Base-by-base conservation (phyloP, 2,329 filamentous ascomycete genomes). In the Trichothecium sympodiale region DNA sequence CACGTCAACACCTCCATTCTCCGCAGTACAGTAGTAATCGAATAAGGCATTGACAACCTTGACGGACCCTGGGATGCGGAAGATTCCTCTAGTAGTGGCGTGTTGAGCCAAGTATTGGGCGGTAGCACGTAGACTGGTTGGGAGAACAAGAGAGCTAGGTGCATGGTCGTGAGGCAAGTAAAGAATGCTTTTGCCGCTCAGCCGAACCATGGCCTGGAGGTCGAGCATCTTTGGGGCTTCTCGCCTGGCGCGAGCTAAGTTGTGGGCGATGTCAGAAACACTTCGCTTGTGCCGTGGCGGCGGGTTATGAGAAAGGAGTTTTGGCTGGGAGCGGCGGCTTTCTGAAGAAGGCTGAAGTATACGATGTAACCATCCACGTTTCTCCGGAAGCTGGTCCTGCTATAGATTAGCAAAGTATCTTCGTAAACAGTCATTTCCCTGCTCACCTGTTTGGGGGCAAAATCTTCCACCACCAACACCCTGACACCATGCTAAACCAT, bases 101-200 rank as follows among this genome's bases (percentile, higher is more conserved):
- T 80, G 57, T 33, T 79, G 71, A 3, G 75, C 62, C 8, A 83
- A 62, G 49, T 75, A 68, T 43, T 80, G 73, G n/a, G 71, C 75
- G 8, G 73, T 76, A 8, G 78, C 77, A 31, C 77, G 73, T 33
- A 83, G 64, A 43, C 77, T 80, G 4, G 77, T 80, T 8, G 78
- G 78, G 20, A 83, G 55, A 14, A 71, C 56, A 17, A 83, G 55
- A 17, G 68, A 66, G 14, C 67, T 63, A 1, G 74, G 66, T 4
- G 74, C 61, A 45, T 78, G 73, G 36, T 77, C 74, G 3, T 60
- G 44, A 1, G 77, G 76, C 8, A 83, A 57, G 45, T 76, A 72
- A 33, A 83, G 56, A 20, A 71, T 55, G 48, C 74, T 78, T 49
- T 73, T 74, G 27, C 78, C 77, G 43, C 74, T 77, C 20, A 81